phyloP scores from a whole-genome alignment of 2,329 filamentous ascomycete species.

The Arthroderma uncinatum region DNA sequence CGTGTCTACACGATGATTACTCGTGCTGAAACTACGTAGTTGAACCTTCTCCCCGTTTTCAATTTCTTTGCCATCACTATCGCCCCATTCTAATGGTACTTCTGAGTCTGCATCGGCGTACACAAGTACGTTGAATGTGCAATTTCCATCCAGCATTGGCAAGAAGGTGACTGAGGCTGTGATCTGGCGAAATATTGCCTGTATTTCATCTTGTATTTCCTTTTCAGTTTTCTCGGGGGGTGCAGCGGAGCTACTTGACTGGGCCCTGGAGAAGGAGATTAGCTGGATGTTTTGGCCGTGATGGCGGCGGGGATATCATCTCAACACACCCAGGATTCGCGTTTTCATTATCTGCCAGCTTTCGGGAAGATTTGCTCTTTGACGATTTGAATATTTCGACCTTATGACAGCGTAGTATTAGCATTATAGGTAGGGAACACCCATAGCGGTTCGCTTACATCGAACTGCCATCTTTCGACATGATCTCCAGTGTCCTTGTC shows the following conservation, averaged over 20 bases:
- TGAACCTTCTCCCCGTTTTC: slow-evolving; percentile 89
- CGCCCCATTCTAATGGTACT: slow-evolving; percentile 95
- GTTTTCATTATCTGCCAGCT: slow-evolving; percentile 43
- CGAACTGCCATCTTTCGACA: slow-evolving; percentile 96
- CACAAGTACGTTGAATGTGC: slow-evolving; percentile 96
- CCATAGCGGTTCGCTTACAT: slow-evolving; percentile 44
- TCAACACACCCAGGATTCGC: slow-evolving; percentile 42
- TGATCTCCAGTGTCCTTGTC: slow-evolving; percentile 95
- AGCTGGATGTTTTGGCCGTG: not conserved
- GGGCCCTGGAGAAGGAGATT: slow-evolving; percentile 4
- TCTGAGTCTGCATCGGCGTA: slow-evolving; percentile 96
- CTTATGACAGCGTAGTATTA: not conserved
- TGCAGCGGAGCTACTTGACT: slow-evolving; percentile 12
- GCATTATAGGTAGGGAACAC: not conserved
- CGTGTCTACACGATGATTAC: slow-evolving; percentile 86
- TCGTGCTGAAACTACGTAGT: slow-evolving; percentile 89
- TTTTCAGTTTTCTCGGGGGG: slow-evolving; percentile 68
- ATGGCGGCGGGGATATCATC: not conserved
- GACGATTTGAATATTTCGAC: slow-evolving; percentile 18
- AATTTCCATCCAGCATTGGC: slow-evolving; percentile 84
- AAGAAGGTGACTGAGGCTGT: slow-evolving; percentile 95
- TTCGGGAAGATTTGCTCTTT: slow-evolving; percentile 41
- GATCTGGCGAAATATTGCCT: slow-evolving; percentile 94
- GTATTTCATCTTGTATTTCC: slow-evolving; percentile 92
- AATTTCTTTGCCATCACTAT: slow-evolving; percentile 96